These are phyloP conservation scores for Ustulina deusta DNA, from an alignment of 2,329 filamentous ascomycete species.

Conservation along the genomic window DNA sequence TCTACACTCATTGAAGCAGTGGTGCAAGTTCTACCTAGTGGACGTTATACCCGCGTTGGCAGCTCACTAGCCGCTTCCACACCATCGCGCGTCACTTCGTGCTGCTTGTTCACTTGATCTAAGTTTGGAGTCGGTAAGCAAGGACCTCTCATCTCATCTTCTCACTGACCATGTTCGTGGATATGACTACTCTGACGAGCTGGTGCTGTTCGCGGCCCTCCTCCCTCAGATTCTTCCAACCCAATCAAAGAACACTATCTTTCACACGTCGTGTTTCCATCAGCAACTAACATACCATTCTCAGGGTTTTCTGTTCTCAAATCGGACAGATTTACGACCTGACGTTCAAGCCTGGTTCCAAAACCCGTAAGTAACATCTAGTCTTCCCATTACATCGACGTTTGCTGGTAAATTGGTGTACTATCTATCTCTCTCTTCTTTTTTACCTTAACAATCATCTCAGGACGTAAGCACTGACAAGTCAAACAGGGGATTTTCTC, in stretches of 20 bases:
- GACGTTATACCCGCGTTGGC: neutral
- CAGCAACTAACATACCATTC: neutral
- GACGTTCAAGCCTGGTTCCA: neutral
- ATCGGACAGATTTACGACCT: neutral
- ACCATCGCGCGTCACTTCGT: neutral
- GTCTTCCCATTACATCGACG: neutral
- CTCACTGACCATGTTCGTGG: no score
- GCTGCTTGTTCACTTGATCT: slow-evolving; percentile 4
- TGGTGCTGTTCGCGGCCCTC: neutral
- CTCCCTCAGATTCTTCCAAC: neutral
- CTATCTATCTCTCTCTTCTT: no score
- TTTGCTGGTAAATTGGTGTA: neutral
- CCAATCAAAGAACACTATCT: neutral
- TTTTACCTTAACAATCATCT: neutral
- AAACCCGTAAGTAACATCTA: slow-evolving; percentile 8
- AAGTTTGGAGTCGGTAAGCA: slow-evolving; percentile 14
- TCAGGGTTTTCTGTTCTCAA: neutral
- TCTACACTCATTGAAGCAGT: neutral
- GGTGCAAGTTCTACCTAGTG: neutral
- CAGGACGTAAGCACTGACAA: neutral
- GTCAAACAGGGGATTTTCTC: neutral
- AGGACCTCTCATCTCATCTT: neutral
- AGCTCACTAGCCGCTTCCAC: no score
- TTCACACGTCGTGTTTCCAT: neutral
- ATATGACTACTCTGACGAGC: neutral